Evolutionary conservation across 257 asterid species (phyloP), one percentile per base, ranked within the genome.

Genomic region (Cordia subcordata): DNA sequence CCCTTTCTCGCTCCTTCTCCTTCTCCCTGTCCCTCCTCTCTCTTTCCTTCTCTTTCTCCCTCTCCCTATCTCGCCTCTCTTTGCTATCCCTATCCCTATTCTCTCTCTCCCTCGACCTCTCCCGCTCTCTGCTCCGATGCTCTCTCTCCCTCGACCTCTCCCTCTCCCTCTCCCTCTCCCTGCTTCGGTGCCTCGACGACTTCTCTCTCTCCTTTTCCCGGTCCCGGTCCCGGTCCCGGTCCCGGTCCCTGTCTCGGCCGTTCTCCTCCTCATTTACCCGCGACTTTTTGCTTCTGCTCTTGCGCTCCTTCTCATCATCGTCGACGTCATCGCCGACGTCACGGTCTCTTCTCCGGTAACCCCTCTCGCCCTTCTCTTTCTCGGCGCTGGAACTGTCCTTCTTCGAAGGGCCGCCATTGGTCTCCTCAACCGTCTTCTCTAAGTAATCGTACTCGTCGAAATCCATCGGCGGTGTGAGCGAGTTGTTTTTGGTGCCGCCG

Each of bases 381-480:
- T 62, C 82, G 8, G 49, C 47, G 37, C 83, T 60, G 56, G 80
- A 86, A 20, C 58, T 54, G 56, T 83, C 87, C 68, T 73, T 86
- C 75, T 78, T 63, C 68, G 84, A 56, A 50, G 70, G 65, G 11
- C 71, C 79, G 62, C 74, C 88, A 76, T 86, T 84, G n/a, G 85
- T 80, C 70, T 81, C 97, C 59, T 93, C 99, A 37, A 93, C 97
- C 15, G 95, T 72, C 49, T 85, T 93, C 77, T 93, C 99, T 27
- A 93, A 80, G 78, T 93, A 93, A 40, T 89, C 99, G 77, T 88
- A 88, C 92, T 93, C 99, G 80, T 93, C 99, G 77, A 89, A 89
- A 65, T 93, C 99, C 99, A 93, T 93, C 16, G 57, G n/a, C 40
- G 14, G 57, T 1, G 10, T 47, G 23, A 13, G 9, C n/a, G n/a